Evolutionary conservation across 129 eudicot species (phyloP).

Genomic region (Calendula officinalis): DNA sequence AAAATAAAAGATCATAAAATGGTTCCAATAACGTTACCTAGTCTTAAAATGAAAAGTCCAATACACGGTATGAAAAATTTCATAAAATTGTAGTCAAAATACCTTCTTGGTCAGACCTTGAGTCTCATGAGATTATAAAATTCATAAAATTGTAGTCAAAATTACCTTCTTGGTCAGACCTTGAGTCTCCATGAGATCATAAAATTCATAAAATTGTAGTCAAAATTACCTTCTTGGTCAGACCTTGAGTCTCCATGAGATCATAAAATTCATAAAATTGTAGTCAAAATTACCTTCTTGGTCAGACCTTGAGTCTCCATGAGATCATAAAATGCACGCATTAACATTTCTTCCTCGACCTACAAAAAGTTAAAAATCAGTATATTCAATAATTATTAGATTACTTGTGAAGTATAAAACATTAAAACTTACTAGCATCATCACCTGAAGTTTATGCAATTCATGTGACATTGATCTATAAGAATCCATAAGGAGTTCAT

Average conservation of each 20-base stretch:
- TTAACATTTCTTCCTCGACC: slow-evolving; percentile 89
- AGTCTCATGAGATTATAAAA: not conserved
- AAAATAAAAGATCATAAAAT: too few species aligned
- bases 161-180: too few species aligned
- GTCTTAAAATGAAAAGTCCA: too few species aligned
- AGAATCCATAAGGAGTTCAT: slow-evolving; percentile 66
- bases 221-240: slow-evolving; percentile 33
- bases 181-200: not conserved
- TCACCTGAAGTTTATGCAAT: slow-evolving; percentile 72
- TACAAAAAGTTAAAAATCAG: slow-evolving; percentile 19
- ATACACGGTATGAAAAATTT: not conserved
- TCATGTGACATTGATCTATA: slow-evolving; percentile 68
- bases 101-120: too few species aligned
- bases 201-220: not conserved
- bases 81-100: too few species aligned
- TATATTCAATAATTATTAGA: not conserved
- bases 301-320: slow-evolving; percentile 50
- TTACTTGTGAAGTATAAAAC: too few species aligned
- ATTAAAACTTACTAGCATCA: not conserved
- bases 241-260: slow-evolving; percentile 50
- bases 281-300: slow-evolving; percentile 33
- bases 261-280: slow-evolving; percentile 29
- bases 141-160: too few species aligned
- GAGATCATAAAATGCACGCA: slow-evolving; percentile 63
- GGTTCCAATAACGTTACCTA: too few species aligned